A percentile compares a stretch with the other conserved stretches of the same genome.
Conservation (phyloP, 1,284 basidiomycete species). For the Chiua sp. region DNA sequence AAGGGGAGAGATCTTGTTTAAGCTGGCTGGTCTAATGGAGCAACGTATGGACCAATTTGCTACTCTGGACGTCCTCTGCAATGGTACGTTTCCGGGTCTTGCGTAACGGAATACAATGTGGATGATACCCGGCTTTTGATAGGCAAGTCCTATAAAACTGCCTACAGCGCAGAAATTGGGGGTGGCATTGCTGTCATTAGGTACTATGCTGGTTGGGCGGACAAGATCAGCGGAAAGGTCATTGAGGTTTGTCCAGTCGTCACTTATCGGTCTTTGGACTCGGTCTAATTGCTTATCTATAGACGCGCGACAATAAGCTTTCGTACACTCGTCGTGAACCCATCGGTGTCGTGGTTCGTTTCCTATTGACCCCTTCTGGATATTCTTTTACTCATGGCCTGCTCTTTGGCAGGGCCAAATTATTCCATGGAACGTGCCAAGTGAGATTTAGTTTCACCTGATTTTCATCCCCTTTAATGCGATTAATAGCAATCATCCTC, state of each 20-base stretch:
- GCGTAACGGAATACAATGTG: conserved; percentile 4
- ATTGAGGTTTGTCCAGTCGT: conserved; percentile 56
- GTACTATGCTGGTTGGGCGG: conserved; percentile 82
- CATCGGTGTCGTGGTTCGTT: conserved; percentile 73
- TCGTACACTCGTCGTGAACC: conserved; percentile 91
- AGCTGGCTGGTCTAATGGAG: conserved; percentile 66
- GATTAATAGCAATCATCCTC: conserved; percentile 65
- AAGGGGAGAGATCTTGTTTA: conserved; percentile 57
- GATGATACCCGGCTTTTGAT: conserved; percentile 15
- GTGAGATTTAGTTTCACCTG: conserved; percentile 34
- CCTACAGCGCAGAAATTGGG: conserved; percentile 55
- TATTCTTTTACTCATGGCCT: no score
- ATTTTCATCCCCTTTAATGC: neutral
- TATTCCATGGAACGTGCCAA: conserved; percentile 80
- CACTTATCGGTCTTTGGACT: neutral
- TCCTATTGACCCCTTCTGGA: no score
- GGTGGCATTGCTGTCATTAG: conserved; percentile 72
- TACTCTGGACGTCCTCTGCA: conserved; percentile 62
- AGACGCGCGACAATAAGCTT: conserved; percentile 74
- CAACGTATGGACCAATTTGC: conserved; percentile 64
- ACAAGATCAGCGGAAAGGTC: conserved; percentile 86
- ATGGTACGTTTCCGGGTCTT: conserved; percentile 68
- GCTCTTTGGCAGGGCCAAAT: conserved; percentile 62
- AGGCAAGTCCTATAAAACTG: conserved; percentile 57
- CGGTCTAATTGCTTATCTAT: no score